phyloP scores from a whole-genome alignment of 1,139 yeast species.

The Yamadazyma trypodendri region DNA sequence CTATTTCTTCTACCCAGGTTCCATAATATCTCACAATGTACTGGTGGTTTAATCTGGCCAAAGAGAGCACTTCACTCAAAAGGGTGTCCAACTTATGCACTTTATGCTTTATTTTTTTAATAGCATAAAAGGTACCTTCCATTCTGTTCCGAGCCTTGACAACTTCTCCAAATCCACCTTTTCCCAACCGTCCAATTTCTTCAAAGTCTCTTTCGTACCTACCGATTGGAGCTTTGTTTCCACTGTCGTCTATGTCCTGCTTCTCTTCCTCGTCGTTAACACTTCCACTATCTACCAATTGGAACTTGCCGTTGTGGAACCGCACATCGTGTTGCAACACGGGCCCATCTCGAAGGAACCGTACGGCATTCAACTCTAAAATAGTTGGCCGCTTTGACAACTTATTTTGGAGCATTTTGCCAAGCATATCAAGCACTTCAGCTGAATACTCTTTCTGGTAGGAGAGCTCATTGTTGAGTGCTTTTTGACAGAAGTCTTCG shows the following conservation, averaged over 20 bases:
- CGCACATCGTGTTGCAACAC: constrained; percentile 19
- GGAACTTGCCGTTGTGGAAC: constrained; percentile 14
- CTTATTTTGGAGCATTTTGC: constrained; percentile 62
- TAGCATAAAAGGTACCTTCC: constrained; percentile 93
- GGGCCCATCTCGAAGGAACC: constrained; percentile 73
- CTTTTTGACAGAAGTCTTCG: constrained; percentile 52
- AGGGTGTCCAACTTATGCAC: constrained; percentile 77
- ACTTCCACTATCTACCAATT: background rate
- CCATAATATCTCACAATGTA: constrained; percentile 95
- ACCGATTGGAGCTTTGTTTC: constrained; percentile 21
- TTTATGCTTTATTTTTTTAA: constrained; percentile 84
- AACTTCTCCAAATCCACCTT: constrained; percentile 97
- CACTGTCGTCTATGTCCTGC: background rate
- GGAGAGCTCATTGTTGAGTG: constrained; percentile 37
- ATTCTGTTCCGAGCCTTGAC: constrained; percentile 90
- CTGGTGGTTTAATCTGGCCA: constrained; percentile 91
- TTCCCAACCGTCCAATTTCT: constrained; percentile 87
- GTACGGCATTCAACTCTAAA: constrained; percentile 77
- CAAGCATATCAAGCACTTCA: constrained; percentile 61
- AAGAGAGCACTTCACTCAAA: constrained; percentile 84
- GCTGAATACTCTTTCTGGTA: constrained; percentile 31
- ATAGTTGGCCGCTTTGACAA: constrained; percentile 78
- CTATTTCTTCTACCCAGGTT: constrained; percentile 88
- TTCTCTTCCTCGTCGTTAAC: background rate
- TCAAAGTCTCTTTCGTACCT: constrained; percentile 72